These are phyloP conservation scores for Dipteronia dyeriana DNA, from an alignment of 345 rosid genomes.

Conservation along the genomic window DNA sequence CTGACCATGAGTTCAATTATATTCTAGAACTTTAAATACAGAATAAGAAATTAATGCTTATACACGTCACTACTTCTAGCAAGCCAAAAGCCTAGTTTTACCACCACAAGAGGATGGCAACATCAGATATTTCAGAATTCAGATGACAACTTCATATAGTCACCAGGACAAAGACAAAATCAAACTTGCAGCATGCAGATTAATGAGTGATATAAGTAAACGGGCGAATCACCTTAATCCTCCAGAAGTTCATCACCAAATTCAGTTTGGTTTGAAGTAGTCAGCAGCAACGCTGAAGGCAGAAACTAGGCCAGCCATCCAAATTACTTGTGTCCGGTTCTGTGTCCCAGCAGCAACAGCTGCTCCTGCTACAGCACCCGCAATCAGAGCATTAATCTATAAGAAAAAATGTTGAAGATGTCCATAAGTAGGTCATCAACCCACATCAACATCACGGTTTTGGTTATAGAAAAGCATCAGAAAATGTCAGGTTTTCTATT, in stretches of 20 bases:
- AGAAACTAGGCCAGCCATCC: slow-evolving; percentile 64
- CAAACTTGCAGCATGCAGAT: not conserved
- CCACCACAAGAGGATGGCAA: slow-evolving; percentile 1
- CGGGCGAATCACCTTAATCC: slow-evolving; percentile 18
- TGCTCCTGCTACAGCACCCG: slow-evolving; percentile 82
- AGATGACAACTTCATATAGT: not conserved
- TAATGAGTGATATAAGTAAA: not conserved
- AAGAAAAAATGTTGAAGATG: slow-evolving; percentile 13
- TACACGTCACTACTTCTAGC: not conserved
- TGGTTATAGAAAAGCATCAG: not conserved
- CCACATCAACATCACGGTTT: not conserved
- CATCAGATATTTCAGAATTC: not conserved
- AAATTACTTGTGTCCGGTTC: slow-evolving; percentile 56
- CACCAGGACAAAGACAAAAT: not conserved
- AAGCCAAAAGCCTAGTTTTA: not conserved
- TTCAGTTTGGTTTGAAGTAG: slow-evolving; percentile 49
- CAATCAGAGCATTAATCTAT: slow-evolving; percentile 74
- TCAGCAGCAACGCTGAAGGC: slow-evolving; percentile 69
- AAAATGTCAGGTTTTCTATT: not conserved
- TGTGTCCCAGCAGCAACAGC: slow-evolving; percentile 65
- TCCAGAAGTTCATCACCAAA: slow-evolving; percentile 11
- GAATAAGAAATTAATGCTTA: not conserved
- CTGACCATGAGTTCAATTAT: not conserved
- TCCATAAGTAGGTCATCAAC: slow-evolving; percentile 5
- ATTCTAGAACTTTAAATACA: not conserved